phyloP scores from a whole-genome alignment of 2,329 filamentous ascomycete genomes.

The Apiospora arundinis region DNA sequence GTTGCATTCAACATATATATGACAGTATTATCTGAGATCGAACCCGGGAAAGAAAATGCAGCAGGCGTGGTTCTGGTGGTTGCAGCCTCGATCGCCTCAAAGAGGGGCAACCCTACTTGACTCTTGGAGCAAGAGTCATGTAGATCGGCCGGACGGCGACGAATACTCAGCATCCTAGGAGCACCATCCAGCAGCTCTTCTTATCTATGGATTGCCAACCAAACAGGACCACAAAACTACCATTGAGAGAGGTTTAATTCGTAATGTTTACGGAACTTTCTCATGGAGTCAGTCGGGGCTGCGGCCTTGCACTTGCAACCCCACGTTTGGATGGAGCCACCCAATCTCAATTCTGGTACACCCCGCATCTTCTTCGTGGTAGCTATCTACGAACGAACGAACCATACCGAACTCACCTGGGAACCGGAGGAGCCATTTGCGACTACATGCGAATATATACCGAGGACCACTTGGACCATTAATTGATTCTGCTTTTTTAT shows the following conservation, averaged over 20 bases:
- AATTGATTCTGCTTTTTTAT: neutral
- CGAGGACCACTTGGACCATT: neutral
- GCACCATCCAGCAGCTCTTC: neutral
- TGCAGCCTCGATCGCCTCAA: neutral
- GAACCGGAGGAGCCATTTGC: neutral
- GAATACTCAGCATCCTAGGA: neutral
- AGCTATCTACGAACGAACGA: neutral
- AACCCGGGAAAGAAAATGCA: neutral
- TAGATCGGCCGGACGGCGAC: conserved; percentile 6
- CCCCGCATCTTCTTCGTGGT: neutral
- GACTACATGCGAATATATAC: neutral
- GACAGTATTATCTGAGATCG: neutral
- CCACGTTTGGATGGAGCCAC: conserved; percentile 12
- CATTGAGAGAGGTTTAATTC: neutral
- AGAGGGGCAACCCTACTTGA: conserved; percentile 15
- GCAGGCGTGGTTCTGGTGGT: neutral
- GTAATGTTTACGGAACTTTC: neutral
- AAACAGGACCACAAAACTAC: conserved; percentile 4
- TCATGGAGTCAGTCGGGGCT: neutral
- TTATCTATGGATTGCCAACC: conserved; percentile 2
- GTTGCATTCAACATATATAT: conserved; percentile 25
- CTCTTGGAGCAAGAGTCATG: conserved; percentile 11
- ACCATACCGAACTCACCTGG: neutral
- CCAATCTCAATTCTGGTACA: neutral
- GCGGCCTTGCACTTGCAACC: neutral